Conservation (phyloP, 306 rosid genomes). For the Pueraria montana region DNA sequence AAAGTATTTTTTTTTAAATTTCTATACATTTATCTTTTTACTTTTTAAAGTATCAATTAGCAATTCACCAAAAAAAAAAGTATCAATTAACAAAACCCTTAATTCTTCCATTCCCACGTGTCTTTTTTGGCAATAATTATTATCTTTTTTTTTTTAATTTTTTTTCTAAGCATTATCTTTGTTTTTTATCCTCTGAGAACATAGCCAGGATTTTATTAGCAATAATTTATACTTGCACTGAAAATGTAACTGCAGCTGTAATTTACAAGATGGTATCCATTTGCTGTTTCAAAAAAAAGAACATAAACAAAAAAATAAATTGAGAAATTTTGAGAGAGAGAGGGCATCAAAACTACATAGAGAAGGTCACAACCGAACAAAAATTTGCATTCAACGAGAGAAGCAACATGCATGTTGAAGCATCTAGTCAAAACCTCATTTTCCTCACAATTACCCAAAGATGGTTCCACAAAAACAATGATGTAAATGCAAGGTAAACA, state of each 20-base stretch:
- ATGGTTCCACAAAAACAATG: neutral
- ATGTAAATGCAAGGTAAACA: neutral
- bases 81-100: neutral
- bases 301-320: neutral
- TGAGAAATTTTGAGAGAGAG: constrained; percentile 25
- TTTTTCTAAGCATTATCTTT: too few species aligned
- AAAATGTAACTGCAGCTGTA: constrained; percentile 2
- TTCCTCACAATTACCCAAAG: neutral
- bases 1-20: neutral
- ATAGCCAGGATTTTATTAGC: neutral
- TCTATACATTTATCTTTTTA: neutral
- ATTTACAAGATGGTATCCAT: neutral
- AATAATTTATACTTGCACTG: constrained; percentile 1
- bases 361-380: constrained; percentile 10
- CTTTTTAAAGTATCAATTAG: neutral
- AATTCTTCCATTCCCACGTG: neutral
- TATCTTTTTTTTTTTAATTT: neutral
- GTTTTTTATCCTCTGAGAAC: neutral
- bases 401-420: neutral
- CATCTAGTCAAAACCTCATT: neutral
- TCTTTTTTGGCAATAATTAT: neutral
- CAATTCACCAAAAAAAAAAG: too few species aligned
- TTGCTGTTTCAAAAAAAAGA: neutral
- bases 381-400: constrained; percentile 10
- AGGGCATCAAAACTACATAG: constrained; percentile 34